Percentiles rank a stretch among this genome's conserved stretches.
These are phyloP conservation scores for Yarrowia hollandica DNA, from an alignment of 805 yeast species.

Conservation along the genomic window DNA sequence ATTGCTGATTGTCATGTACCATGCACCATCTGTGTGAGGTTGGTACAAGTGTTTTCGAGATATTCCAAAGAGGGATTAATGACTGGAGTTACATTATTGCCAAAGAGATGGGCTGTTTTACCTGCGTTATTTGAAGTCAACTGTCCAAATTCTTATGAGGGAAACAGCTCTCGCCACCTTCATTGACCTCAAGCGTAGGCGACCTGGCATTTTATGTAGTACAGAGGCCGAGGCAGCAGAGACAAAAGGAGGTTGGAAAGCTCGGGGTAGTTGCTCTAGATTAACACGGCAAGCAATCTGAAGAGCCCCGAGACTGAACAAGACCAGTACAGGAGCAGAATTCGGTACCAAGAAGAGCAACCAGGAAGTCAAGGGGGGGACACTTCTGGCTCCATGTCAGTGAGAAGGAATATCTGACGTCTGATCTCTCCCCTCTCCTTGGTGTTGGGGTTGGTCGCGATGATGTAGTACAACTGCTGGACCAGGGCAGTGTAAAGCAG, in stretches of 20 bases:
- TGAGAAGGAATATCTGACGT: neutral
- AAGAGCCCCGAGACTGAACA: neutral
- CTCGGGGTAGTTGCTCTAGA: neutral
- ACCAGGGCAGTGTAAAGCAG: conserved; percentile 34
- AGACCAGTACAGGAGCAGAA: neutral
- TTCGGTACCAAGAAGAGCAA: neutral
- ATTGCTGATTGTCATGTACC: too few species aligned
- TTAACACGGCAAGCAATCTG: neutral
- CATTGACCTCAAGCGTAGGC: too few species aligned
- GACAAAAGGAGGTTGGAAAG: neutral
- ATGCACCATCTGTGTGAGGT: too few species aligned
- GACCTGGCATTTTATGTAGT: too few species aligned
- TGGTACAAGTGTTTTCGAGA: too few species aligned
- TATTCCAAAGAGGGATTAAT: too few species aligned
- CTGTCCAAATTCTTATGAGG: too few species aligned
- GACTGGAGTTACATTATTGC: too few species aligned
- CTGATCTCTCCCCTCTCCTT: conserved; percentile 41
- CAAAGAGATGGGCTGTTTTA: too few species aligned
- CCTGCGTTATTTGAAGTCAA: too few species aligned
- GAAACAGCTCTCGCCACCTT: too few species aligned
- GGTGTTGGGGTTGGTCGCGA: conserved; percentile 38
- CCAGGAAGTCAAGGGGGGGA: neutral
- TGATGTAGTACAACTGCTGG: neutral
- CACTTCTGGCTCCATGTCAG: neutral
- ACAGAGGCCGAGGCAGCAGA: neutral